These are phyloP conservation scores for Lactifluus pinguis DNA, from an alignment of 768 basidiomycete genomes.

Conservation along the genomic window DNA sequence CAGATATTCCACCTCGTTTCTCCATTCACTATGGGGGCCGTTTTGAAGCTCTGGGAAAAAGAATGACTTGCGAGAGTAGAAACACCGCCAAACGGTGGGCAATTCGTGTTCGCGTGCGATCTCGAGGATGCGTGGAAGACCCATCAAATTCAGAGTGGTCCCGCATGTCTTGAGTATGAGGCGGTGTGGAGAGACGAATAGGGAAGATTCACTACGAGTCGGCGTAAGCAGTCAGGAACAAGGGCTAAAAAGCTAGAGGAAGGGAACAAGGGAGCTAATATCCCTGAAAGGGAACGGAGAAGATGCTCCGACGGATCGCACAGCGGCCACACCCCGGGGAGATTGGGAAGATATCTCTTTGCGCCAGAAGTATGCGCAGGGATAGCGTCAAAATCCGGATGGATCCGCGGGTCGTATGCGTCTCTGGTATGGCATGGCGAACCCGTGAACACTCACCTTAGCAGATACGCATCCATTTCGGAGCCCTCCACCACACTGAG, in stretches of 20 bases:
- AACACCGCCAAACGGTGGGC: slow-evolving; percentile 74
- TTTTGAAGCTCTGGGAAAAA: slow-evolving; percentile 97
- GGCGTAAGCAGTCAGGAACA: slow-evolving; percentile 16
- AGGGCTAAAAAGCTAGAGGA: background rate
- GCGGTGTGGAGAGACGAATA: slow-evolving; percentile 91
- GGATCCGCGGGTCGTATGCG: background rate
- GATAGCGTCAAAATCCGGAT: background rate
- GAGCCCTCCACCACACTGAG: slow-evolving; percentile 80
- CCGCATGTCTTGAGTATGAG: slow-evolving; percentile 99
- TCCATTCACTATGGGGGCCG: slow-evolving; percentile 92
- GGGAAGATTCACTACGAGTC: slow-evolving; percentile 81
- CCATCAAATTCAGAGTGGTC: slow-evolving; percentile 94
- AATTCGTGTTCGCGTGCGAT: slow-evolving; percentile 73
- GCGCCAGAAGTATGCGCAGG: background rate
- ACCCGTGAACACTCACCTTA: slow-evolving; percentile 54
- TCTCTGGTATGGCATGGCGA: background rate
- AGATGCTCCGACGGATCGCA: background rate
- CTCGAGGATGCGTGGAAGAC: slow-evolving; percentile 88
- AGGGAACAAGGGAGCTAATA: background rate
- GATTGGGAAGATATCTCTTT: background rate
- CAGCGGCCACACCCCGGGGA: background rate
- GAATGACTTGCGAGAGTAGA: slow-evolving; percentile 98
- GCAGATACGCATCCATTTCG: slow-evolving; percentile 91
- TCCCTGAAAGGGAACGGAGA: slow-evolving; percentile 7
- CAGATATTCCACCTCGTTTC: slow-evolving; percentile 82